phyloP scores from a whole-genome alignment of 2,329 filamentous ascomycete genomes.

The Cryoendolithus antarcticus region DNA sequence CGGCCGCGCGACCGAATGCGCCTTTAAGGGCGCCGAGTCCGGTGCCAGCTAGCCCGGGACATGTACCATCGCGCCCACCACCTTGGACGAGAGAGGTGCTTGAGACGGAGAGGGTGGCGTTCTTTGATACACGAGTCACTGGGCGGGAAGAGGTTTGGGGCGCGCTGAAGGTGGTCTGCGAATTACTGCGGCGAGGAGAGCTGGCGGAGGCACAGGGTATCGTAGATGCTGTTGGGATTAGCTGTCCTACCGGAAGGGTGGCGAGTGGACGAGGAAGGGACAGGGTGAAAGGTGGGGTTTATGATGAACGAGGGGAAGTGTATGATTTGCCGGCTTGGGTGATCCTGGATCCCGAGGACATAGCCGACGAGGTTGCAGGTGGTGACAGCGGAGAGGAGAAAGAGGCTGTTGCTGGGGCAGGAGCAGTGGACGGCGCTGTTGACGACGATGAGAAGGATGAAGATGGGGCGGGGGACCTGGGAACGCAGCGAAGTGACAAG shows the following conservation, averaged over 20 bases:
- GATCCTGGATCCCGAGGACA: conserved; percentile 31
- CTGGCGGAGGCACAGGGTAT: conserved; percentile 58
- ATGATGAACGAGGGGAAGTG: conserved; percentile 30
- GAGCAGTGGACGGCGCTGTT: too few relatives aligned
- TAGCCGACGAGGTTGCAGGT: conserved; percentile 5
- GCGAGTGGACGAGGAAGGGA: conserved; percentile 11
- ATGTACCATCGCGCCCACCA: conserved; percentile 11
- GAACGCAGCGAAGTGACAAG: conserved; percentile 14
- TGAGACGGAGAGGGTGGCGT: conserved; percentile 61
- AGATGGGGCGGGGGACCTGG: conserved; percentile 4
- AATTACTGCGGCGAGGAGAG: conserved; percentile 48
- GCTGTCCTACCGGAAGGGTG: conserved; percentile 29
- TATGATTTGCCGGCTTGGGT: conserved; percentile 36
- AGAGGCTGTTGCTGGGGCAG: too few relatives aligned
- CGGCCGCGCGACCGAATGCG: conserved; percentile 14
- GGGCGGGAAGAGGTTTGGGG: conserved; percentile 71
- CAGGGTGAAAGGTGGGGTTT: conserved; percentile 26
- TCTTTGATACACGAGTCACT: conserved; percentile 85
- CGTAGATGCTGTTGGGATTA: conserved; percentile 57
- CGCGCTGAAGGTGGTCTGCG: conserved; percentile 55
- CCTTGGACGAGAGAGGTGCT: conserved; percentile 60
- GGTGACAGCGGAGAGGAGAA: too few relatives aligned
- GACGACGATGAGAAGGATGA: conserved; percentile 15
- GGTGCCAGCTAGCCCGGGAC: conserved; percentile 9
- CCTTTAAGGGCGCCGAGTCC: conserved; percentile 16